Conservation (phyloP, 1,284 basidiomycete genomes). For the Cryptococcus sp. region DNA sequence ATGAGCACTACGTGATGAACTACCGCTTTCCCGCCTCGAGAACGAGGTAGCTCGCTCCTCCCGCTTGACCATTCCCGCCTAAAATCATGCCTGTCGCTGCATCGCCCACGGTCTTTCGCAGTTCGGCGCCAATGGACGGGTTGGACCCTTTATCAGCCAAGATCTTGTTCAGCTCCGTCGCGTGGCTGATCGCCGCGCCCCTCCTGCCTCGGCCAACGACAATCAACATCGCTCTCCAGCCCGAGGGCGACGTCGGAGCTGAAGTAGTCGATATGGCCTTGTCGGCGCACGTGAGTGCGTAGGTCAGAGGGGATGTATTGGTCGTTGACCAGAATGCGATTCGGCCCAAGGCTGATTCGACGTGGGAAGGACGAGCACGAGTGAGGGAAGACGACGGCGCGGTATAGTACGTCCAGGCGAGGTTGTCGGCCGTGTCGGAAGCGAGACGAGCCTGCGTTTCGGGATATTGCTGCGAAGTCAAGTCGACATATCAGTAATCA, state of each 20-base stretch:
- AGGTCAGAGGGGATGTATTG: conserved; percentile 48
- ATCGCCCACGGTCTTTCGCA: conserved; percentile 79
- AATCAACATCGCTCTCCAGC: conserved; percentile 60
- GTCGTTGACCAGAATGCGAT: conserved; percentile 38
- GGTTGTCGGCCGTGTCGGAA: conserved; percentile 55
- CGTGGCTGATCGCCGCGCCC: conserved; percentile 62
- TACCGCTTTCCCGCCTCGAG: conserved; percentile 61
- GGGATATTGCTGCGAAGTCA: conserved; percentile 19
- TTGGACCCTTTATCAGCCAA: conserved; percentile 63
- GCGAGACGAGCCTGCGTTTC: conserved; percentile 40
- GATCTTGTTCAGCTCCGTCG: conserved; percentile 64
- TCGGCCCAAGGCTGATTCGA: conserved; percentile 30
- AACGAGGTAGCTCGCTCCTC: conserved; percentile 65
- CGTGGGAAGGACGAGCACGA: conserved; percentile 16
- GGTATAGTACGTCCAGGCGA: conserved; percentile 52
- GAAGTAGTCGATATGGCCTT: conserved; percentile 20
- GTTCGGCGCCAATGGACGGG: conserved; percentile 60
- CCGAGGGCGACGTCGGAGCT: conserved; percentile 2
- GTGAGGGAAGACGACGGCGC: conserved; percentile 19
- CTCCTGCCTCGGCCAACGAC: conserved; percentile 71
- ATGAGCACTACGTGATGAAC: too few relatives aligned
- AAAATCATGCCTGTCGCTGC: conserved; percentile 72
- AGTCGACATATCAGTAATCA: not conserved
- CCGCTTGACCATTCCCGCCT: conserved; percentile 52
- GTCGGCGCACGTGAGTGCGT: conserved; percentile 61